Evolutionary conservation across 192 early-diverging fungal species (phyloP).

Genomic region (Rhizophagus clarus): DNA sequence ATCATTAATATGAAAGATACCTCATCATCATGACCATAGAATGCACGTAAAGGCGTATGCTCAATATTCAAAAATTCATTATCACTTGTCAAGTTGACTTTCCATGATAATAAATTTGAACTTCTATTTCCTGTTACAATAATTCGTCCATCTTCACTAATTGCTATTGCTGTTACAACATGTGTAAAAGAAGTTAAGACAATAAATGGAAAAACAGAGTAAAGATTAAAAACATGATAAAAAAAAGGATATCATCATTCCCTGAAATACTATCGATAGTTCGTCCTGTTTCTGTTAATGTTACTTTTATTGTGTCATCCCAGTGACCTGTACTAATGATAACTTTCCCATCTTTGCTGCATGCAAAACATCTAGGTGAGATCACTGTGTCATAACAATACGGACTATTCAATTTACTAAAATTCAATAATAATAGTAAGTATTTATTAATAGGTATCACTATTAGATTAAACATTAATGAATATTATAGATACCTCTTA

Average conservation of each 20-base stretch:
- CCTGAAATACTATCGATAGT: slow-evolving; percentile 26
- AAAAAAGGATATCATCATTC: slow-evolving; percentile 30
- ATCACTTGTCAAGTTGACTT: slow-evolving; percentile 27
- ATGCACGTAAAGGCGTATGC: slow-evolving; percentile 12
- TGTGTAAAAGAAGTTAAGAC: slow-evolving; percentile 1
- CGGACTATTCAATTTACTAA: slow-evolving; percentile 26
- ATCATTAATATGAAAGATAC: not conserved
- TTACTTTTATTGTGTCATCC: slow-evolving; percentile 28
- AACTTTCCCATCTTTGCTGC: slow-evolving; percentile 33
- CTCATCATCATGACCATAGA: slow-evolving; percentile 34
- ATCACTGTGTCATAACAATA: slow-evolving; percentile 20
- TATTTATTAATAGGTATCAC: no score
- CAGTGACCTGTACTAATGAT: slow-evolving; percentile 26
- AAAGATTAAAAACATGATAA: not conserved
- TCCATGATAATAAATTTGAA: slow-evolving; percentile 30
- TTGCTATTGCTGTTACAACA: slow-evolving; percentile 22
- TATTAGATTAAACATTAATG: not conserved
- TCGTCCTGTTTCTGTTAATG: slow-evolving; percentile 23
- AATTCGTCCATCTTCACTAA: slow-evolving; percentile 30
- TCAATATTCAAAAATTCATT: slow-evolving; percentile 27
- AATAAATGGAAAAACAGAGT: not conserved
- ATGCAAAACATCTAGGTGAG: slow-evolving; percentile 27
- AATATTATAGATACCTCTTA: slow-evolving; percentile 11
- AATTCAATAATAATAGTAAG: not conserved
- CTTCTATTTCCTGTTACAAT: slow-evolving; percentile 17